Base-by-base conservation (phyloP, 2,329 filamentous ascomycete genomes). In the Neofusicoccum parvum region DNA sequence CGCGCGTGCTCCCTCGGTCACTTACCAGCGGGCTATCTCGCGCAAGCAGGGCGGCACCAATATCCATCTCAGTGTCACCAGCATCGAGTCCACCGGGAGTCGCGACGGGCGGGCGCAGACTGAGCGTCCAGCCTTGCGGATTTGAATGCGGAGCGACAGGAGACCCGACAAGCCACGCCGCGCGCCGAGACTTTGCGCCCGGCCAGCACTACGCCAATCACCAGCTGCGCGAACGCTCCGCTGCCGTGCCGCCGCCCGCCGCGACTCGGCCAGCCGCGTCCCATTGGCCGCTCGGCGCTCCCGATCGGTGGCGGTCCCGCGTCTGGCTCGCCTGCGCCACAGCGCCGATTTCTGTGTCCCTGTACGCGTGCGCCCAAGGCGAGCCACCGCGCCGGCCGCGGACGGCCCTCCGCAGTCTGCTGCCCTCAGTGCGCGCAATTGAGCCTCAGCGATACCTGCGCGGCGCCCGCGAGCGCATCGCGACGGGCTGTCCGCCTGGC, bases 21-120 rank as follows among this genome's bases (percentile, higher is more conserved):
- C 54, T 34, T 48, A 60, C 56, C 56, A 60, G 9, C 27, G 56
- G 43, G 23, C 32, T 53, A 9, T 48, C 12, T 6, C 56, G 43
- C 36, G 56, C 56, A 60, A 48, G 20, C 39, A 58, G 10, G 3
- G n/a, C 5, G 23, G 20, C 54, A 20, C 39, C 54, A 15, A 11
- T 15, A 45, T 58, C 54, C 54, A 58, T 58, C 15, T n/a, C n/a
- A 45, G 39, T 20, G 54, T 58, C 54, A 39, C 54, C 45, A 23
- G 54, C 54, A 58, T 58, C 32, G 54, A 43, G 39, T 20, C 54
- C 39, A 6, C 54, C 39, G 11, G 54, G 39, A 1, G 14, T 50
- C 23, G 23, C 20, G 43, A 15, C 17, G 43, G 43, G 15, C 41
- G 15, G 37, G 37, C 37, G 14, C 37, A 15, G 37, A 11, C 4